Evolutionary conservation across 768 basidiomycete species (phyloP).

Genomic region (Leccinum imitatum): DNA sequence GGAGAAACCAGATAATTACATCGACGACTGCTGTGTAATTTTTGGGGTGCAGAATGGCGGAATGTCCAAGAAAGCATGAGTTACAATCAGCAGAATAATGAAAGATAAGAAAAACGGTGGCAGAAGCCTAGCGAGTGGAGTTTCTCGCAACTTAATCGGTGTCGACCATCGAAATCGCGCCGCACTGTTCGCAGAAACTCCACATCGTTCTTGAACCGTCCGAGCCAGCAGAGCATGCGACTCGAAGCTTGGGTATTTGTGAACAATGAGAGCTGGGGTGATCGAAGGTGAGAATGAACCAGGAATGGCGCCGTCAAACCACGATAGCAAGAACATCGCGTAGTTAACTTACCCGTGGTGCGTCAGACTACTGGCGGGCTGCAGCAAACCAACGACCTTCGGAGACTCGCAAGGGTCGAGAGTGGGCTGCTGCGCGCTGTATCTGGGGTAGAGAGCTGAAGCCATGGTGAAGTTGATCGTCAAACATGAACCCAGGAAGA

Average conservation of each 20-base stretch:
- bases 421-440: slow-evolving; percentile 61
- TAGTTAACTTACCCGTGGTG: slow-evolving; percentile 67
- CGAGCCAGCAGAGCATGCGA: slow-evolving; percentile 69
- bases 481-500: neutral
- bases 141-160: slow-evolving; percentile 46
- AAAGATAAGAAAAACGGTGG: slow-evolving; percentile 25
- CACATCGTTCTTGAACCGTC: slow-evolving; percentile 78
- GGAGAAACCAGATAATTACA: slow-evolving; percentile 21
- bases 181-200: slow-evolving; percentile 86
- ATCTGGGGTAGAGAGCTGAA: slow-evolving; percentile 52
- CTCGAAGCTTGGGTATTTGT: slow-evolving; percentile 80
- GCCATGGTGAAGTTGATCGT: neutral
- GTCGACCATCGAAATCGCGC: slow-evolving; percentile 87
- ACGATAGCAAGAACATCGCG: neutral
- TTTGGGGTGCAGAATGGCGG: slow-evolving; percentile 22
- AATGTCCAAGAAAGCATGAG: slow-evolving; percentile 28
- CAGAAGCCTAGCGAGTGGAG: slow-evolving; percentile 7
- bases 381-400: slow-evolving; percentile 59
- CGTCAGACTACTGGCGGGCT: slow-evolving; percentile 56
- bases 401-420: slow-evolving; percentile 50
- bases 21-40: slow-evolving; percentile 26
- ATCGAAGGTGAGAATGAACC: slow-evolving; percentile 11
- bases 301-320: slow-evolving; percentile 13
- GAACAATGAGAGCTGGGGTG: slow-evolving; percentile 58
- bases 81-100: slow-evolving; percentile 33